phyloP scores from a whole-genome alignment of 345 rosid genomes.

The Cardamine chenopodiifolia region DNA sequence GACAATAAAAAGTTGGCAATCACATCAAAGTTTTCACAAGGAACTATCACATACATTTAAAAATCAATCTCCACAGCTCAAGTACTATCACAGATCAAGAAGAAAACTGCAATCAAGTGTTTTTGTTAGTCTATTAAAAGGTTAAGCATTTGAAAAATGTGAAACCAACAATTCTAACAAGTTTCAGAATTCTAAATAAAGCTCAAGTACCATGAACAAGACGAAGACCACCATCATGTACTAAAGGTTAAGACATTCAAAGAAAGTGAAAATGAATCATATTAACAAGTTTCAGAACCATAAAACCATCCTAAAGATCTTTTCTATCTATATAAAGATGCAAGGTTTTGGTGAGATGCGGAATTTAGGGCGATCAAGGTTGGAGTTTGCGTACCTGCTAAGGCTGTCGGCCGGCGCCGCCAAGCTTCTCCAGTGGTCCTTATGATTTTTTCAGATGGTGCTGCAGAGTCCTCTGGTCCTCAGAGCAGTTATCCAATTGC shows the following conservation, averaged over 20 bases:
- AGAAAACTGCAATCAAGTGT: neutral
- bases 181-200: neutral
- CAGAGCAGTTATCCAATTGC: no score
- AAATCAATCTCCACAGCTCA: neutral
- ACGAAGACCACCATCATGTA: neutral
- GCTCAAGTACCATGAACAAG: slow-evolving; percentile 4
- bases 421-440: no score
- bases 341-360: no score
- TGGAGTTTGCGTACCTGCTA: no score
- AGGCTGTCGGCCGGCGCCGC: no score
- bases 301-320: neutral
- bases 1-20: neutral
- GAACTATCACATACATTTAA: neutral
- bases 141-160: neutral
- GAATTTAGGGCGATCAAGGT: no score
- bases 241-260: neutral
- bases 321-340: no score
- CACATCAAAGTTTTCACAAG: neutral
- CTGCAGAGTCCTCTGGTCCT: no score
- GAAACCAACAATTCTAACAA: neutral
- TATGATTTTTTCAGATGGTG: no score
- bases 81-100: slow-evolving; percentile 8
- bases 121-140: neutral
- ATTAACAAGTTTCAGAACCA: neutral
- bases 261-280: neutral